A percentile compares a stretch with the other conserved stretches of the same genome.
These are phyloP conservation scores for Nakazawaea anatomiae DNA, from an alignment of 805 yeast genomes.

Conservation along the genomic window DNA sequence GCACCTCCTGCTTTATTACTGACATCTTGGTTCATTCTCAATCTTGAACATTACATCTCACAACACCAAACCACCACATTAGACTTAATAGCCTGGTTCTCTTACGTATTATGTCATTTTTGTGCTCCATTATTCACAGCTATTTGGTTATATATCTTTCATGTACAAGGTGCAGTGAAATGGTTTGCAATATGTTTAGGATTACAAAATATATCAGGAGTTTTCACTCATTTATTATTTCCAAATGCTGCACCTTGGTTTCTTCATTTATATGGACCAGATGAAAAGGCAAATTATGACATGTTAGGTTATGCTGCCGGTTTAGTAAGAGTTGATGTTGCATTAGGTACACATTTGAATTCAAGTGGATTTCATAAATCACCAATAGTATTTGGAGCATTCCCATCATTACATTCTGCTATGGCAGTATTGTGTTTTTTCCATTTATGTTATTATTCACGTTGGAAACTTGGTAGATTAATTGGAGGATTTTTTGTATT, in stretches of 20 bases:
- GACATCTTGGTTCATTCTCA: conserved; percentile 43
- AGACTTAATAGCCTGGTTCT: conserved; percentile 56
- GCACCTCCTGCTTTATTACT: conserved; percentile 36
- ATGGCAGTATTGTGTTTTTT: conserved; percentile 51
- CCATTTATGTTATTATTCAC: conserved; percentile 34
- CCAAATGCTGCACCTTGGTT: conserved; percentile 80
- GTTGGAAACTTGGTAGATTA: conserved; percentile 28
- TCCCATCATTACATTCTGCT: conserved; percentile 63
- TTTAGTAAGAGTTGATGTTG: conserved; percentile 55
- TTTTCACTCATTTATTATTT: conserved; percentile 50
- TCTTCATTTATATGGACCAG: conserved; percentile 53
- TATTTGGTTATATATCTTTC: conserved; percentile 59
- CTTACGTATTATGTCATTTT: conserved; percentile 57
- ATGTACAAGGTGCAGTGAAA: conserved; percentile 56
- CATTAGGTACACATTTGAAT: conserved; percentile 54
- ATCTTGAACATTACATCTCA: conserved; percentile 32
- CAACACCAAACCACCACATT: conserved; percentile 35
- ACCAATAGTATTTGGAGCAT: conserved; percentile 74
- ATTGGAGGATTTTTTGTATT: conserved; percentile 38
- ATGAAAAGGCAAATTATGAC: conserved; percentile 49
- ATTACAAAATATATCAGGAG: conserved; percentile 53
- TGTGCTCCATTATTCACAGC: conserved; percentile 57
- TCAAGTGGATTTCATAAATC: conserved; percentile 59
- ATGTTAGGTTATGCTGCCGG: conserved; percentile 73
- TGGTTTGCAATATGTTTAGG: conserved; percentile 53